Evolutionary conservation across 2,329 filamentous ascomycete species (phyloP).

Genomic region (Clonostachys rosea): DNA sequence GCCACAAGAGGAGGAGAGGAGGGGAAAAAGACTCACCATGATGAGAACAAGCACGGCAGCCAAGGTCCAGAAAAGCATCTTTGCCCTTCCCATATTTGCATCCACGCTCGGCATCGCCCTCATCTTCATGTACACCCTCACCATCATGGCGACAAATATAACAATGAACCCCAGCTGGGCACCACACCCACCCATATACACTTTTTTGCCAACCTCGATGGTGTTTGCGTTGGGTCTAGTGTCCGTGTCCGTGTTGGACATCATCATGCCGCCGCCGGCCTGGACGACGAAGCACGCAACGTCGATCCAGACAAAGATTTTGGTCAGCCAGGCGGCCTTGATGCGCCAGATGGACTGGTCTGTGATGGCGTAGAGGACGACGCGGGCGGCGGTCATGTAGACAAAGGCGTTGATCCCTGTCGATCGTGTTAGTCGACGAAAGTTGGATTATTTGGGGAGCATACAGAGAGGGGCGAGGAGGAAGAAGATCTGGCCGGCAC

Average conservation of each 20-base stretch:
- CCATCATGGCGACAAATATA: conserved; percentile 26
- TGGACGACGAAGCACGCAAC: conserved; percentile 41
- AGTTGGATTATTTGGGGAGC: neutral
- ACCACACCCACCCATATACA: conserved; percentile 32
- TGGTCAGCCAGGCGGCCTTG: conserved; percentile 30
- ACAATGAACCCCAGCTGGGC: conserved; percentile 28
- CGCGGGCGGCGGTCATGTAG: conserved; percentile 36
- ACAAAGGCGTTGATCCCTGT: conserved; percentile 36
- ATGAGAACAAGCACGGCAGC: conserved; percentile 26
- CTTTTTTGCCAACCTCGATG: conserved; percentile 23
- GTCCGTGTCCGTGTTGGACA: conserved; percentile 16
- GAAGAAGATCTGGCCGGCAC: conserved; percentile 26
- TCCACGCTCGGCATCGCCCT: neutral
- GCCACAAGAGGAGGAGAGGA: neutral
- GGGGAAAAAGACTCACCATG: conserved; percentile 17
- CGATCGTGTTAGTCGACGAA: conserved; percentile 1
- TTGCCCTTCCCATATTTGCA: conserved; percentile 15
- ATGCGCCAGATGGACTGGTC: conserved; percentile 26
- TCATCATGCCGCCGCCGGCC: conserved; percentile 27
- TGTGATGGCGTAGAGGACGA: conserved; percentile 30
- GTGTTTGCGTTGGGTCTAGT: conserved; percentile 2
- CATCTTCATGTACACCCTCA: conserved; percentile 1
- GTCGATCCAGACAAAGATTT: conserved; percentile 41
- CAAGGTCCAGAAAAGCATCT: conserved; percentile 10
- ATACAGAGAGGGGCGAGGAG: conserved; percentile 33